Conservation (phyloP, 2,329 filamentous ascomycete species). For the Aspergillus brasiliensis region DNA sequence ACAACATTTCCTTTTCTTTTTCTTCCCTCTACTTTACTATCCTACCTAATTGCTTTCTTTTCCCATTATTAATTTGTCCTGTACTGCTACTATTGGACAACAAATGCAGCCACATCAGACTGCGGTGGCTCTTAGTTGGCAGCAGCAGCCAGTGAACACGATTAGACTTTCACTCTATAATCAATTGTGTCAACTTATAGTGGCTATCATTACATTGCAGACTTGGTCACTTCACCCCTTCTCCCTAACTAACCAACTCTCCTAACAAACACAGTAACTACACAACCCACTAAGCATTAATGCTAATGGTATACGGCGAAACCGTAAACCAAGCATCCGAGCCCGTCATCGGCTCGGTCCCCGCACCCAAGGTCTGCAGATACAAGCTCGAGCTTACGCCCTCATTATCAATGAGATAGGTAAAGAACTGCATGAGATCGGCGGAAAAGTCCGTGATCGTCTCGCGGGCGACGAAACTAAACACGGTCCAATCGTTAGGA, state of each 20-base stretch:
- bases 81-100: too few relatives aligned
- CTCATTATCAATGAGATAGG: constrained; percentile 53
- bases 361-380: constrained; percentile 53
- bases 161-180: too few relatives aligned
- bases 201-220: too few relatives aligned
- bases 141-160: too few relatives aligned
- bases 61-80: too few relatives aligned
- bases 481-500: constrained; percentile 59
- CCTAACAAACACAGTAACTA: neutral
- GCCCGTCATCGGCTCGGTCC: constrained; percentile 60
- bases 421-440: constrained; percentile 58
- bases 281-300: neutral
- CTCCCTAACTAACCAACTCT: neutral
- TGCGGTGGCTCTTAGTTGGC: too few relatives aligned
- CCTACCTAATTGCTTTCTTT: too few relatives aligned
- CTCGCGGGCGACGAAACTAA: constrained; percentile 53
- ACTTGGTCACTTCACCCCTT: too few relatives aligned
- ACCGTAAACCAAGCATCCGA: constrained; percentile 50
- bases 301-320: constrained; percentile 38
- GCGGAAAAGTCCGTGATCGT: constrained; percentile 54
- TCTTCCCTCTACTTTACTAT: neutral
- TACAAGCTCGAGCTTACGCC: constrained; percentile 52
- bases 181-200: too few relatives aligned
- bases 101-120: too few relatives aligned
- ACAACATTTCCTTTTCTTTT: constrained; percentile 2